These are phyloP conservation scores for Penicillium sumatraense DNA, from an alignment of 2,329 filamentous ascomycete genomes.

Conservation along the genomic window DNA sequence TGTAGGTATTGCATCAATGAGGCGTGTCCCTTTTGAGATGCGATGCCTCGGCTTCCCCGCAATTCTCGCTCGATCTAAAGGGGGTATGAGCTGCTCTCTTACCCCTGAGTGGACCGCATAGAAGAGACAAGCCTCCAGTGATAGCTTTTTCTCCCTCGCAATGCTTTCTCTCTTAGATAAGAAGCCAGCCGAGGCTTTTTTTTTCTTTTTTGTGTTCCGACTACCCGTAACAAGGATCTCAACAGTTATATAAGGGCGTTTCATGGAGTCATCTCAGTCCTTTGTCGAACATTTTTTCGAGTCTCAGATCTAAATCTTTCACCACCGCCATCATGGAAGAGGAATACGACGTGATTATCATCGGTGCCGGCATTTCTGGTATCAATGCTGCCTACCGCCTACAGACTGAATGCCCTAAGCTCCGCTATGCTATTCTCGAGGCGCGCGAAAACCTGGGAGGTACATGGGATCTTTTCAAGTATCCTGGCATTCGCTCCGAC, in stretches of 20 bases:
- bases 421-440: slow-evolving; percentile 54
- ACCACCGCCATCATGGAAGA: slow-evolving; percentile 7
- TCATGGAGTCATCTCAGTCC: neutral
- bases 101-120: too few relatives aligned
- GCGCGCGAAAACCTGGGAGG: slow-evolving; percentile 54
- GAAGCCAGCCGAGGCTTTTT: neutral
- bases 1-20: neutral
- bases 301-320: neutral
- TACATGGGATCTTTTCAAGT: slow-evolving; percentile 59
- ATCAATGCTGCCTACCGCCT: slow-evolving; percentile 56
- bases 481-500: slow-evolving; percentile 56
- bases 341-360: slow-evolving; percentile 38
- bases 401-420: slow-evolving; percentile 43
- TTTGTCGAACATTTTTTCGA: neutral
- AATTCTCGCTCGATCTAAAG: neutral
- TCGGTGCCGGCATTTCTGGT: slow-evolving; percentile 56
- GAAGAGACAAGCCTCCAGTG: too few relatives aligned
- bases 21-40: neutral
- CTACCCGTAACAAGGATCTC: too few relatives aligned
- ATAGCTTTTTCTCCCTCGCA: neutral
- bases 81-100: too few relatives aligned
- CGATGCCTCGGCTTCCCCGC: neutral
- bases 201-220: too few relatives aligned
- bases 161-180: neutral
- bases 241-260: neutral